Base-by-base conservation (phyloP, 768 basidiomycete genomes). In the Collybiopsis luxurians region DNA sequence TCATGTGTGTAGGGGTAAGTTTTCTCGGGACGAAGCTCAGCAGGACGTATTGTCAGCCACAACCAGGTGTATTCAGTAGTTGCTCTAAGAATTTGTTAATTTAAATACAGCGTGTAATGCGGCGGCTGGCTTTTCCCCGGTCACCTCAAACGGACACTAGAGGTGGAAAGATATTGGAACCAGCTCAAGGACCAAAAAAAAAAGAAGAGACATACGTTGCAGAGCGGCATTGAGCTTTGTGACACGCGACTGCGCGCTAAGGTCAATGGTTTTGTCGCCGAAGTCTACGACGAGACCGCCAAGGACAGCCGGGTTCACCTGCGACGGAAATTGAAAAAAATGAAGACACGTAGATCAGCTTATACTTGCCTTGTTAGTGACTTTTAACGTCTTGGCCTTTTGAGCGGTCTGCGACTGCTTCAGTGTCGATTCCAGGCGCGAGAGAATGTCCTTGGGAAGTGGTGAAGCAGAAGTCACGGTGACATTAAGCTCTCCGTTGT, bases 251-350 rank as follows among this genome's bases (percentile, higher is more conserved):
- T 86, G 87, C 55, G 96, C 95, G 64, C 92, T 95, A 58, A 98
- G 82, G 75, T 99, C 97, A 65, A 99, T 90, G 53, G 93, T 94
- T 80, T 96, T 96, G 79, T 98, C 97, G 61, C 95, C 96, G 68
- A 99, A 94, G 76, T 99, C 97, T 48, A 99, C 88, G 59, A 98
- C 81, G 58, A 98, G 72, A 50, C 97, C 97, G 57, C 96, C 97
- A 60, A 98, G 75, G 56, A 98, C 78, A n/a, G 84, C 76, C 43
- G 94, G 86, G 79, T 98, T 95, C 67, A 98, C 90, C 94, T 96
- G 59, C 28, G 5, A 60, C 34, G 53, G 23, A 42, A 47, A 21
- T 9, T 38, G 15, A 44, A 0, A 36, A 47, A 19, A 19, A 30
- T 31, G 39, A 61, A 30, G 43, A 53, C 57, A 30, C 51, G 50